Base-by-base conservation (phyloP, 1,284 basidiomycete species). In the Sanghuangporus weigelae region DNA sequence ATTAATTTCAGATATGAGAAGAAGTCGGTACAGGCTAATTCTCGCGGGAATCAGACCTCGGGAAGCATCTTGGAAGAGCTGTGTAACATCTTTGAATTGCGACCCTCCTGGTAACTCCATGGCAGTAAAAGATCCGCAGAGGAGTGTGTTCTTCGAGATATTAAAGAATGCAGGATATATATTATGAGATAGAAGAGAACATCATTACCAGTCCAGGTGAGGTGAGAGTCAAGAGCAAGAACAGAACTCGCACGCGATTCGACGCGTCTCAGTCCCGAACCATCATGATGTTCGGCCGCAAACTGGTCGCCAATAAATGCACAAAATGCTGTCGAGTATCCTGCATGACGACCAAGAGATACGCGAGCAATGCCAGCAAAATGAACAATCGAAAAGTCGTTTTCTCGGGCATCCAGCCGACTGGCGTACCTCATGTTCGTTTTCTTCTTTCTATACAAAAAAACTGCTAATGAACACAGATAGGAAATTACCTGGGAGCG, bases 401-500 rank as follows among this genome's bases (percentile, higher is more conserved):
- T 49, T 88, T 95, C 71, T 92, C 90, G 6, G 93, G 92, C 7
- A 94, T 93, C 46, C 91, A 92, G 70, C 89, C 90, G 0, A 94
- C 90, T 7, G 93, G 94, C 0, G 85, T 91, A 3, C 91, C 93
- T 53, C 94, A 96, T 77, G 92, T 93, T 72, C 67, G 81, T 71
- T 38, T 56, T 50, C 42, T 31, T 57, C 26, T 56, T 54, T 46
- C 35, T 42, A 23, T 48, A 53, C 31, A 49, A 36, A n/a, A 31
- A 19, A 35, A 26, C 38, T 42, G 70, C 63, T 35, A 3, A 36
- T 2, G 16, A 39, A 11, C 49, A 31, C 66, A 97, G 94, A 81
- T 98, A 69, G 96, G 96, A 51, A 98, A 98, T 74, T 93, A 95
- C 70, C 82, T 98, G 1, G 96, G 96, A 6, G 95, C 95, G 0